phyloP scores from a whole-genome alignment of 768 basidiomycete species.

The Amanita subjunquillea region DNA sequence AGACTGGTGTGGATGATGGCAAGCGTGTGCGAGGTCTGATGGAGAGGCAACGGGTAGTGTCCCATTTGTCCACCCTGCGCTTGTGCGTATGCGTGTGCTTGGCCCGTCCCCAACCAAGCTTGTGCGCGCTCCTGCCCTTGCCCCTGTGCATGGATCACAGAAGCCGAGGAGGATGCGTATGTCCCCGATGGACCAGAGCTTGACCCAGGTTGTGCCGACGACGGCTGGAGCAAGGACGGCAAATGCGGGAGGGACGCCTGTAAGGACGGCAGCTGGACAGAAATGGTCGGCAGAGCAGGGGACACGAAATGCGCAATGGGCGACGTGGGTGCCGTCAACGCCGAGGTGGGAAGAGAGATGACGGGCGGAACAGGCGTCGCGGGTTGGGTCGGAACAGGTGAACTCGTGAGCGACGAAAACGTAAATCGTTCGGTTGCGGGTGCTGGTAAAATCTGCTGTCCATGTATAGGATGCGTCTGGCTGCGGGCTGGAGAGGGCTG shows the following conservation, averaged over 20 bases:
- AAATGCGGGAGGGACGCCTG: not conserved
- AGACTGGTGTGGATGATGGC: slow-evolving; percentile 29
- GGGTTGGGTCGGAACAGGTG: not conserved
- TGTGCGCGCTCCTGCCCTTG: too few relatives aligned
- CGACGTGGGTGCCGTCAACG: not conserved
- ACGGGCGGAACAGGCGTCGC: not conserved
- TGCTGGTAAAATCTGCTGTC: not conserved
- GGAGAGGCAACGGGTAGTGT: not conserved
- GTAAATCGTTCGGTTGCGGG: not conserved
- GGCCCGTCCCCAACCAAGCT: too few relatives aligned
- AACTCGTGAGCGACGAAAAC: not conserved
- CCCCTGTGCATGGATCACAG: not conserved
- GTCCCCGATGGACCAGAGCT: not conserved
- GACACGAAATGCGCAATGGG: not conserved
- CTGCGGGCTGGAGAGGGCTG: not conserved
- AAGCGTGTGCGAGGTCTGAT: not conserved
- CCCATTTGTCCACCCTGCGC: too few relatives aligned
- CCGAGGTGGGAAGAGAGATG: not conserved
- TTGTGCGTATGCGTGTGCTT: too few relatives aligned
- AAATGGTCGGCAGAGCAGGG: not conserved
- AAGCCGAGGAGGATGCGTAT: not conserved
- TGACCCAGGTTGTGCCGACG: not conserved
- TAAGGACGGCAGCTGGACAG: not conserved
- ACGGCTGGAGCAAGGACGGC: not conserved
- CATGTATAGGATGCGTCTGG: not conserved